These are phyloP conservation scores for Symbiodinium pilosum DNA, from an alignment of 73 alveolate species.

Conservation along the genomic window DNA sequence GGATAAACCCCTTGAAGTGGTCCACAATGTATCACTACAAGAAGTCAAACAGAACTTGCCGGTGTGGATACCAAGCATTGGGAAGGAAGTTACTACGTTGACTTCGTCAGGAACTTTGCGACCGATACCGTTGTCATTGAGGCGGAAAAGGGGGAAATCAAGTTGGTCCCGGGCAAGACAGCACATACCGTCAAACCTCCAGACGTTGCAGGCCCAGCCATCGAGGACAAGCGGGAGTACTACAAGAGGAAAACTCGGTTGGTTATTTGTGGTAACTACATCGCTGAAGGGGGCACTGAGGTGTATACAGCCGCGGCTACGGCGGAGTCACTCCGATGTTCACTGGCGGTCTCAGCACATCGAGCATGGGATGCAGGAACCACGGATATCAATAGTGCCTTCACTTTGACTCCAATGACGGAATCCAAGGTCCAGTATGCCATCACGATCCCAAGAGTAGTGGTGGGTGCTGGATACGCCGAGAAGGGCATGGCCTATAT, in stretches of 20 bases:
- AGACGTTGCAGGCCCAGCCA: neutral
- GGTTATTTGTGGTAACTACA: neutral
- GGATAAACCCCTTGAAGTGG: neutral
- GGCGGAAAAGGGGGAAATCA: neutral
- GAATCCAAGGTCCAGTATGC: neutral
- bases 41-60: neutral
- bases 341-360: neutral
- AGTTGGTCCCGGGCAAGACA: neutral
- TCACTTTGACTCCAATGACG: neutral
- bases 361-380: neutral
- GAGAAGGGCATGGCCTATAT: neutral
- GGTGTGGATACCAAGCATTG: neutral
- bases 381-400: neutral
- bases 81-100: neutral
- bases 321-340: neutral
- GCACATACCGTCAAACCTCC: neutral
- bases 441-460: neutral
- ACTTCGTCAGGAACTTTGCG: neutral
- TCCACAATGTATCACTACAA: neutral
- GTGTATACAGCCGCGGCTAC: neutral
- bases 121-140: neutral
- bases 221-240: too few species aligned
- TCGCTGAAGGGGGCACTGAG: neutral
- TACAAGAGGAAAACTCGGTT: neutral
- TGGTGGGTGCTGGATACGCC: neutral